Base-by-base conservation (phyloP, 1,284 basidiomycete genomes). In the Hemileia vastatrix region DNA sequence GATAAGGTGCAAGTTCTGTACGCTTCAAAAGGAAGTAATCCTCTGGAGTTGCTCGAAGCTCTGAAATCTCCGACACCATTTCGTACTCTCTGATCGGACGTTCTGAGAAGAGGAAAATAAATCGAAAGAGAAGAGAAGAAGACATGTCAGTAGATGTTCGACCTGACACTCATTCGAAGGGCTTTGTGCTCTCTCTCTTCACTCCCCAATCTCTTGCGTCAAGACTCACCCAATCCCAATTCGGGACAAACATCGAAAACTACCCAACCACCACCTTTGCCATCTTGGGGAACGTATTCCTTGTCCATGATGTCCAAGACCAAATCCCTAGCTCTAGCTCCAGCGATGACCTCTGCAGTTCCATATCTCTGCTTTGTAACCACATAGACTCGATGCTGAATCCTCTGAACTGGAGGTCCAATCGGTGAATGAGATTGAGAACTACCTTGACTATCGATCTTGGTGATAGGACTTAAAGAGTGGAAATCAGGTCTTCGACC, bases 181-280 rank as follows among this genome's bases (percentile, higher is more conserved):
- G n/a, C n/a, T n/a, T n/a, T n/a, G n/a, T n/a, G n/a, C n/a, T n/a
- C n/a, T n/a, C n/a, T n/a, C n/a, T n/a, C n/a, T n/a, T n/a, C n/a
- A n/a, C n/a, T n/a, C 48, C 48, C 11, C 23, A 50, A 15, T 32
- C n/a, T 32, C 48, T 11, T 40, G 8, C 36, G 15, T 11, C 13
- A 50, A 18, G n/a, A 58, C 59, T 48, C 40, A 66, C 65, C 66
- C 45, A 72, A 67, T n/a, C 72, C 71, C 4, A 69, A 33, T 18
- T 67, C 65, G 0, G 68, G 55, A 13, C 68, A 68, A 24, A 71
- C 71, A 54, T 75, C 74, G 59, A 67, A 72, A 1, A 74, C 54
- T 11, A 68, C 71, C 72, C 73, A 75, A 24, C 65, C 72, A 8
- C 71, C 68, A 24, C 67, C 64, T 9, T 40, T 18, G 18, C 68